Percentiles rank a stretch among this genome's conserved stretches.
These are phyloP conservation scores for Aaosphaeria arxii DNA, from an alignment of 2,329 filamentous ascomycete species.

Conservation along the genomic window DNA sequence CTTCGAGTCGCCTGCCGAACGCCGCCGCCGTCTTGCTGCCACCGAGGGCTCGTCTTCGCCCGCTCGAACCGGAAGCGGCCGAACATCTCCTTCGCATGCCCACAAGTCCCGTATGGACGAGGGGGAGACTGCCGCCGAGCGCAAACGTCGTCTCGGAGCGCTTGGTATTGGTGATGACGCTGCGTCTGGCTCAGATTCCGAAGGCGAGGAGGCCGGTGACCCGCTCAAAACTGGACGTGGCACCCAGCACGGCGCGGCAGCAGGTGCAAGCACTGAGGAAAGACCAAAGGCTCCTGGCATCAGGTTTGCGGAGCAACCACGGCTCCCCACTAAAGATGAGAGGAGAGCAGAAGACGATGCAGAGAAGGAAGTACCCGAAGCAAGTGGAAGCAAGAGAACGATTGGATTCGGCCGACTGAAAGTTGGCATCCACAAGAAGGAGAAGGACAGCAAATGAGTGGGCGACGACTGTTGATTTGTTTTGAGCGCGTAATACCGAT, in stretches of 20 bases:
- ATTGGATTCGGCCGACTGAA: constrained; percentile 12
- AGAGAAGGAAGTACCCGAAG: neutral
- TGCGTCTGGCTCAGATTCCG: constrained; percentile 18
- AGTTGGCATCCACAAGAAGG: constrained; percentile 9
- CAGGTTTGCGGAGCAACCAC: constrained; percentile 56
- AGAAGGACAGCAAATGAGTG: neutral
- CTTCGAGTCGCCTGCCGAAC: constrained; percentile 20
- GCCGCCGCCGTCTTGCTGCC: constrained; percentile 14
- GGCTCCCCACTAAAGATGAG: constrained; percentile 33
- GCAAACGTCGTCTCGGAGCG: constrained; percentile 70
- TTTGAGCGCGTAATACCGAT: too few relatives aligned
- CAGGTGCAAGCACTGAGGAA: constrained; percentile 1
- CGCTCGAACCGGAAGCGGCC: constrained; percentile 6
- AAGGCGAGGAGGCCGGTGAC: constrained; percentile 32
- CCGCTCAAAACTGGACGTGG: constrained; percentile 34
- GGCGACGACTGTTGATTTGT: too few relatives aligned
- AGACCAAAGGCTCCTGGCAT: constrained; percentile 51
- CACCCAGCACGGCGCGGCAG: constrained; percentile 12
- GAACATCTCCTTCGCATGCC: constrained; percentile 7
- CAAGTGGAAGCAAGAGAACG: neutral
- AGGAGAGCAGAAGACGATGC: constrained; percentile 18
- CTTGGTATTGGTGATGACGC: constrained; percentile 53
- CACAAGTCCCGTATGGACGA: constrained; percentile 37
- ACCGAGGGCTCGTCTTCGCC: constrained; percentile 11
- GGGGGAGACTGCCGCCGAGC: constrained; percentile 71